Evolutionary conservation across 352 stramenopile genomes (phyloP), one percentile per base, ranked within the genome.

Genomic region (Globisporangium camurandrum): DNA sequence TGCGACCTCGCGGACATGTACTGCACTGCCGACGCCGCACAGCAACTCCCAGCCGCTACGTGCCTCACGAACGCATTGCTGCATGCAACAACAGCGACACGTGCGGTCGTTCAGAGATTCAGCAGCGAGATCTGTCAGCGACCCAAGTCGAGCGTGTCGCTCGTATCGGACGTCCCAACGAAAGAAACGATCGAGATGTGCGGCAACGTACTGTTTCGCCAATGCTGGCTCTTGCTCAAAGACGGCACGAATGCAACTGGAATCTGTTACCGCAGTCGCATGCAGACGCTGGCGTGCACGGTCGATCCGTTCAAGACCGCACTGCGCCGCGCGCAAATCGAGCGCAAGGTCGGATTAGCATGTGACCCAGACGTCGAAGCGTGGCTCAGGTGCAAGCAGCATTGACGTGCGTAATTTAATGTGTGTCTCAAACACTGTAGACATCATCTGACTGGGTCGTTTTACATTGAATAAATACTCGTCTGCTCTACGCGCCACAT

Each of bases 251-350:
- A 14, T 12, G 10, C 17, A 10, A 51, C 42, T 30, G 64, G 61
- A 2, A 73, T 76, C 24, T 74, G 67, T 26, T 71, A 59, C 22
- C 67, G 66, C 31, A 64, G 54, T n/a, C 54, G 53, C 0, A 59
- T 77, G 42, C 61, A 76, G 22, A 58, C 66, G 8, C 41, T 77
- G 6, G 46, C 55, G 20, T 77, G 64, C 42, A 61, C 64, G 33
- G 43, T 52, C 2, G 64, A 71, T 23, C 46, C 43, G 0, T 49
- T 54, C 17, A 69, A 62, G 40, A 65, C 68, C 10, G 30, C 37
- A 20, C 54, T 71, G 24, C 61, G 67, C 4, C 49, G 39, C 5
- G 46, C 55, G 44, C 44, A 58, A 23, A 58, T 49, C 36, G 14
- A n/a, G 14, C 27, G 43, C 11, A 27, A 14, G 12, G 28, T 51